Conservation (phyloP, 345 rosid species). For the Aquilaria sinensis region DNA sequence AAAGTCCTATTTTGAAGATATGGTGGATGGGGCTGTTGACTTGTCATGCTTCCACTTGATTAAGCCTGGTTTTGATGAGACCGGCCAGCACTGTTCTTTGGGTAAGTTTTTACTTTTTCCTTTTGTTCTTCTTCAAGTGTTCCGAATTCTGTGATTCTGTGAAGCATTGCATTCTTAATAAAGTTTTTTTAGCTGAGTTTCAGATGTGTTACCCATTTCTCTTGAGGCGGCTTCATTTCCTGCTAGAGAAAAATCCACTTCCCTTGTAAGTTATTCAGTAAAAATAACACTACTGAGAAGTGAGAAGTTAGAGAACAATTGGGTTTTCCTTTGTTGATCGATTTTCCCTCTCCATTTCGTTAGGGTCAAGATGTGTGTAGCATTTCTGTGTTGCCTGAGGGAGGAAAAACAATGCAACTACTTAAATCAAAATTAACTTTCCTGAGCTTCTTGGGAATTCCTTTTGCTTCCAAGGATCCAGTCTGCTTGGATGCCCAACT, state of each 20-base stretch:
- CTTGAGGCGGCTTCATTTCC: constrained; percentile 44
- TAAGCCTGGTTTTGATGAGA: constrained; percentile 35
- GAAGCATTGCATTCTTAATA: constrained; percentile 1
- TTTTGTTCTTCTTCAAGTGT: not conserved
- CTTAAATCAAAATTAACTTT: constrained; percentile 42
- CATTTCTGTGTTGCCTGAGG: constrained; percentile 60
- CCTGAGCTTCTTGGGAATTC: constrained; percentile 62
- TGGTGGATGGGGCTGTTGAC: constrained; percentile 23
- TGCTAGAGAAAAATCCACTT: constrained; percentile 30
- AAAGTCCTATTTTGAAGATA: constrained; percentile 11
- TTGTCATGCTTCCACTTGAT: constrained; percentile 31
- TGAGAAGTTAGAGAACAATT: not conserved
- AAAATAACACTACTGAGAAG: not conserved
- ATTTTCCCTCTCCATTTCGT: constrained; percentile 10
- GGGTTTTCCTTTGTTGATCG: not conserved
- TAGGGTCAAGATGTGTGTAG: constrained; percentile 63
- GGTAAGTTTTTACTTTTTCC: constrained; percentile 18
- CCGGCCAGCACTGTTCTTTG: constrained; percentile 28
- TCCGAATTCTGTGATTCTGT: not conserved
- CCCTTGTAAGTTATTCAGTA: constrained; percentile 32
- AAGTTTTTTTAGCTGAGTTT: constrained; percentile 11
- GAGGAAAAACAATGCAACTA: constrained; percentile 31
- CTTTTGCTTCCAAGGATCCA: constrained; percentile 40
- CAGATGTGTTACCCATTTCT: constrained; percentile 60
- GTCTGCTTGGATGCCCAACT: constrained; percentile 39